Conservation (phyloP, 106 monocot genomes). For the Apostasia shenzhenica region DNA sequence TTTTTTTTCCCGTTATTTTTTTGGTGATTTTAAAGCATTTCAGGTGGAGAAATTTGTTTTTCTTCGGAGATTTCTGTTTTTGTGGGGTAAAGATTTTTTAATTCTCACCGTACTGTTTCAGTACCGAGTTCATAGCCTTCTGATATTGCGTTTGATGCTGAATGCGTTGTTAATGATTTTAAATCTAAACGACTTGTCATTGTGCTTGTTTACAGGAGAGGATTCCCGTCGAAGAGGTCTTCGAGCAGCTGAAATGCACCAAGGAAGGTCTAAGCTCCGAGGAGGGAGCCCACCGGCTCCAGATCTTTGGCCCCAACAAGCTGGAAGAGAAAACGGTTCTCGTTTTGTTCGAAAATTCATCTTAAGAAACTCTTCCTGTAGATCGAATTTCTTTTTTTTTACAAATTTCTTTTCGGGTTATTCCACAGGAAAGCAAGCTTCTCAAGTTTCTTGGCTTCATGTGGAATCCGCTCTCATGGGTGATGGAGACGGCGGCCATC, state of each 20-base stretch:
- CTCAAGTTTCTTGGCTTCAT: constrained; percentile 15
- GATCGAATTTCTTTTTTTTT: background rate
- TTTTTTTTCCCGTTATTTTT: too few relatives aligned
- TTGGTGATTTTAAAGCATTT: too few relatives aligned
- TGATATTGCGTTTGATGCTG: too few relatives aligned
- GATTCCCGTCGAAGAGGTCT: constrained; percentile 10
- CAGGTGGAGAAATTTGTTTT: too few relatives aligned
- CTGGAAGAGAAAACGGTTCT: constrained; percentile 12
- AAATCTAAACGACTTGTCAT: too few relatives aligned
- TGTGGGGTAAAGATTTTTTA: too few relatives aligned
- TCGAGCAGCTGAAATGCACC: constrained; percentile 10
- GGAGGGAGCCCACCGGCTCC: constrained; percentile 9
- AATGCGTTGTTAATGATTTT: too few relatives aligned
- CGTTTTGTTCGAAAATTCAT: background rate
- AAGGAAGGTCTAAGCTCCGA: constrained; percentile 7
- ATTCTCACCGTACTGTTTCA: too few relatives aligned
- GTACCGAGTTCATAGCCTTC: too few relatives aligned
- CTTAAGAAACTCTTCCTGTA: too few relatives aligned
- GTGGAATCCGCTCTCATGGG: constrained; percentile 16
- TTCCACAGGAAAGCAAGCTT: constrained; percentile 11
- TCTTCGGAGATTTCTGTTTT: too few relatives aligned
- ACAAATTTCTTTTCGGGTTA: background rate
- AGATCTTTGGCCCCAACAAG: constrained; percentile 13
- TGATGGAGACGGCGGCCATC: constrained; percentile 10
- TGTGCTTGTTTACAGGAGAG: background rate